These are phyloP conservation scores for Termitomyces sp. DNA, from an alignment of 768 basidiomycete genomes.

Conservation along the genomic window DNA sequence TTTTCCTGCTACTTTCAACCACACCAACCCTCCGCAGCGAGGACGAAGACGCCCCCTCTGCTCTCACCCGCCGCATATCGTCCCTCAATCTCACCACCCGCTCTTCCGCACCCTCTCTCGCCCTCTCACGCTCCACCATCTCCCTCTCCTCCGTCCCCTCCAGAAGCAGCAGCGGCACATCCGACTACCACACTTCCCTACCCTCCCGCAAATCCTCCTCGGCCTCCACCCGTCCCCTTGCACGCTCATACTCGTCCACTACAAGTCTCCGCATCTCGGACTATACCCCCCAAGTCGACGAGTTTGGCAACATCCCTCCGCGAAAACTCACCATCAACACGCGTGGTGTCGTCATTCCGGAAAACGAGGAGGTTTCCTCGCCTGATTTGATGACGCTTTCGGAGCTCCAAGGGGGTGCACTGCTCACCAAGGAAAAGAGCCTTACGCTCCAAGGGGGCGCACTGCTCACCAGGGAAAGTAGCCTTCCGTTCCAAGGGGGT, in stretches of 20 bases:
- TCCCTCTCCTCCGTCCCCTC: conserved; percentile 3
- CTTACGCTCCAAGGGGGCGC: neutral
- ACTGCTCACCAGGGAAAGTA: neutral
- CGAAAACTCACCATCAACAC: neutral
- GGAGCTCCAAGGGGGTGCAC: neutral
- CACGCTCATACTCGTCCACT: neutral
- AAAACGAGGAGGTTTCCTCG: neutral
- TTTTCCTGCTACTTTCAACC: too few species aligned
- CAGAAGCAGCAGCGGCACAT: conserved; percentile 29
- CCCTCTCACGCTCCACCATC: conserved; percentile 14
- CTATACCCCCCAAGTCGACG: neutral
- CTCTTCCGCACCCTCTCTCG: conserved; percentile 40
- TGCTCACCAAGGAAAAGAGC: neutral
- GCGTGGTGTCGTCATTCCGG: neutral
- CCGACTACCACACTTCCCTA: conserved; percentile 18
- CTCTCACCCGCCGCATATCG: conserved; percentile 59
- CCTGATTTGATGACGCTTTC: neutral
- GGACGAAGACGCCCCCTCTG: conserved; percentile 69
- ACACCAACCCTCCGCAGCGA: conserved; percentile 34
- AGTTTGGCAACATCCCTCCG: neutral
- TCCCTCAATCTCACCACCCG: conserved; percentile 45
- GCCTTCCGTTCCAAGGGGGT: neutral
- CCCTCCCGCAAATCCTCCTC: neutral
- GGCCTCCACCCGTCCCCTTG: neutral
- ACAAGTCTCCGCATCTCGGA: neutral